These are phyloP conservation scores for Zygnema cylindricum DNA, from an alignment of 139 green algal genomes.

Conservation along the genomic window DNA sequence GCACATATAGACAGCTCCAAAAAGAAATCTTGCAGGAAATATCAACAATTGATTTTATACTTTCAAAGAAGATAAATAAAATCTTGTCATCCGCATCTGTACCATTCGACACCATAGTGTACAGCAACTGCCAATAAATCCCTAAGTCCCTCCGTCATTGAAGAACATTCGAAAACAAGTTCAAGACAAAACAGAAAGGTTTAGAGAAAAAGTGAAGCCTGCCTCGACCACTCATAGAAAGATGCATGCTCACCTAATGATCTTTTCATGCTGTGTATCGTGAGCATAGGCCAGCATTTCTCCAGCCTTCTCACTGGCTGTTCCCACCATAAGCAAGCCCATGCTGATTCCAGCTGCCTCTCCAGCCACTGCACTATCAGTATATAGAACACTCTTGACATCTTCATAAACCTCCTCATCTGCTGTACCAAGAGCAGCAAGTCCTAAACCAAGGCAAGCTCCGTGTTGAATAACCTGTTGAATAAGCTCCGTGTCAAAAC, in stretches of 20 bases:
- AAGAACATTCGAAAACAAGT: too few relatives aligned
- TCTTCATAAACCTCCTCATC: conserved; percentile 92
- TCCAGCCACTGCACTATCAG: conserved; percentile 81
- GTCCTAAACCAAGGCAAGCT: conserved; percentile 92
- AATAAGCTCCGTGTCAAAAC: background rate
- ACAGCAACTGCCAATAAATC: too few relatives aligned
- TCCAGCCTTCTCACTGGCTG: conserved; percentile 70
- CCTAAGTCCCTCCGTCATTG: too few relatives aligned
- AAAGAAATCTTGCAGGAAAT: too few relatives aligned
- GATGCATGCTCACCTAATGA: conserved; percentile 69
- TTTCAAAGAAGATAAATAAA: too few relatives aligned
- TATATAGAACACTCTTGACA: conserved; percentile 87
- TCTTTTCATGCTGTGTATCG: conserved; percentile 96
- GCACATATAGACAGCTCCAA: too few relatives aligned
- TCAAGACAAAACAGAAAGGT: too few relatives aligned
- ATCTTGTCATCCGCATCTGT: too few relatives aligned
- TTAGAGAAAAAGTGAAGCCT: too few relatives aligned
- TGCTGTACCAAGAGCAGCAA: conserved; percentile 85
- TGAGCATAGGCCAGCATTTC: conserved; percentile 97
- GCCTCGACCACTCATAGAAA: background rate
- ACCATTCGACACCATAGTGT: too few relatives aligned
- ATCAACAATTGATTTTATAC: too few relatives aligned
- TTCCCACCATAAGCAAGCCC: conserved; percentile 86
- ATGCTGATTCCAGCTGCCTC: conserved; percentile 88
- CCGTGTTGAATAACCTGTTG: conserved; percentile 83